Base-by-base conservation (phyloP, 371 early-diverging fungal species). In the Mucor plumbeus region DNA sequence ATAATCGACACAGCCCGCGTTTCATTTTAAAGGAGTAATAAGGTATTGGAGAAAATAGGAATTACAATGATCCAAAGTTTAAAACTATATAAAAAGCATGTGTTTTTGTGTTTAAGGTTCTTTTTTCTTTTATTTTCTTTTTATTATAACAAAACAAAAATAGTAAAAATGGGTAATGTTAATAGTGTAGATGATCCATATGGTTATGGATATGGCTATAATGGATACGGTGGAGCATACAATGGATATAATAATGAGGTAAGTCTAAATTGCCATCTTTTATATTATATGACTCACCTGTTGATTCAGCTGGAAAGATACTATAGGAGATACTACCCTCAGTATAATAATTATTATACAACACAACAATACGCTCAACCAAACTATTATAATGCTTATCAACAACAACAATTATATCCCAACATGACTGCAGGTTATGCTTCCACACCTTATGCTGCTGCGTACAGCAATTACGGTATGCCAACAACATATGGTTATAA, bases 271-370 rank as follows among this genome's bases (percentile, higher is more conserved):
- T 43, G 5, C 35, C n/a, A 7, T 13, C 21, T 36, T 43, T 26
- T 41, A 7, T 5, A 31, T 31, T 15, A 43, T 44, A 9, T 26
- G 9, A 9, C 17, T 47, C 19, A 19, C 10, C 31, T 14, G 15
- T 60, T 43, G 43, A 43, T 31, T 60, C 36, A 63, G 63, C 40
- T 54, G 17, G 63, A 63, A 15, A 63, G 38, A 39, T 63, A 63
- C 26, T 53, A 54, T n/a, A 38, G 63, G 39, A 63, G 50, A 31
- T 54, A 54, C 13, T 39, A 59, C 10, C 26, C 53, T 53, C 59
- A 59, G 19, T 59, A 59, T 19, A 39, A 26, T 21, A 5, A 26
- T 19, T 39, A 59, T 21, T 59, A 59, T 8, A 39, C 58, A 21
- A 19, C 40, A 7, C 34, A 34, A 31, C 26, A 8, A 40, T 59